Evolutionary conservation across 2,329 filamentous ascomycete species (phyloP).

Genomic region (Penicillium sclerotiorum): DNA sequence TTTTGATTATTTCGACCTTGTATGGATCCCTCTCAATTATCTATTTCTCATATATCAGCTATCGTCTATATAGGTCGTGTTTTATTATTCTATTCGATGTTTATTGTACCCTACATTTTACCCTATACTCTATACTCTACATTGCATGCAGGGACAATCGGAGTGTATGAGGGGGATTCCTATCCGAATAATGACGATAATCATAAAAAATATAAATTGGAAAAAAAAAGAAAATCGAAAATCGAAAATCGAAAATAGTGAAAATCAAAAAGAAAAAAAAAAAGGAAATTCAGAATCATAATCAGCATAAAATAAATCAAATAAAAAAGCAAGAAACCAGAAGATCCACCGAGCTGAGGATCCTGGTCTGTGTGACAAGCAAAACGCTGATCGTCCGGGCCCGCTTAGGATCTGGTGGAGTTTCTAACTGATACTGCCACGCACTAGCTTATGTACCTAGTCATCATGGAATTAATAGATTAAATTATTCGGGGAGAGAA

Average conservation of each 20-base stretch:
- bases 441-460: too few relatives aligned
- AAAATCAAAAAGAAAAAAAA: constrained; percentile 27
- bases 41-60: neutral
- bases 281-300: constrained; percentile 29
- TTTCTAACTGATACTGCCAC: constrained; percentile 14
- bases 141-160: neutral
- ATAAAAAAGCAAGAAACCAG: constrained; percentile 25
- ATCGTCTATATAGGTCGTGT: too few relatives aligned
- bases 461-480: too few relatives aligned
- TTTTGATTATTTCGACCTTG: neutral
- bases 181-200: neutral
- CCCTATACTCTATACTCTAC: neutral
- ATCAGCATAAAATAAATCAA: constrained; percentile 22
- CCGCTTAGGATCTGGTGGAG: constrained; percentile 4
- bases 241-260: constrained; percentile 11
- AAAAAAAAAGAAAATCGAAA: neutral
- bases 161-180: neutral
- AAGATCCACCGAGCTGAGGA: constrained; percentile 26
- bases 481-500: too few relatives aligned
- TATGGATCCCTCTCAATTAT: neutral
- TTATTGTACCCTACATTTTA: neutral
- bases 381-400: constrained; percentile 25
- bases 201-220: constrained; percentile 2
- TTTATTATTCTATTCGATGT: too few relatives aligned
- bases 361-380: constrained; percentile 30